These are phyloP conservation scores for Zygosaccharomyces gambellarensis DNA, from an alignment of 805 yeast species.

Conservation along the genomic window DNA sequence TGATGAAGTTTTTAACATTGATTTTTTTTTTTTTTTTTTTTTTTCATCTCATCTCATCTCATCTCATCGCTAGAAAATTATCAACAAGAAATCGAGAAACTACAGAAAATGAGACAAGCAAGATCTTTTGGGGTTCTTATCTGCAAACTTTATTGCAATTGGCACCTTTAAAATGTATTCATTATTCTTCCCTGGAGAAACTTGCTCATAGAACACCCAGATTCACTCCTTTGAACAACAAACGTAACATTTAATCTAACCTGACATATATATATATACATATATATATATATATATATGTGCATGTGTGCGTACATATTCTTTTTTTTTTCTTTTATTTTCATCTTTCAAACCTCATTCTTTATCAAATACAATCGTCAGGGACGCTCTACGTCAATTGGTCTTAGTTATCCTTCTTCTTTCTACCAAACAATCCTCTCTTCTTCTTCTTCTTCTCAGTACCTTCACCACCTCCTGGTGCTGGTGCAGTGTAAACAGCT, in stretches of 20 bases:
- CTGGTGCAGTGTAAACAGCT: constrained; percentile 57
- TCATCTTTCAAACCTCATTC: background rate
- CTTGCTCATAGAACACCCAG: background rate
- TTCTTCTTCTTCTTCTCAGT: constrained; percentile 61
- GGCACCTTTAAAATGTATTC: background rate
- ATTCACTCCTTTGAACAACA: background rate
- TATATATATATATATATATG: background rate
- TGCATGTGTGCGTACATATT: background rate
- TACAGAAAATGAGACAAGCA: background rate
- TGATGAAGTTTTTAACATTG: background rate
- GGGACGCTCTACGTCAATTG: constrained; percentile 4
- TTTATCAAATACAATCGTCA: background rate
- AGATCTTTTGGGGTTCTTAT: background rate
- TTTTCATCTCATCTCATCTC: constrained; percentile 12
- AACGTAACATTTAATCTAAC: background rate
- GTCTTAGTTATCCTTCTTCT: constrained; percentile 39
- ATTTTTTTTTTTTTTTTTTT: constrained; percentile 3
- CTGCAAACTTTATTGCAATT: background rate
- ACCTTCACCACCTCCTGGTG: constrained; percentile 23
- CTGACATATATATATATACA: background rate
- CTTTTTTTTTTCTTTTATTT: background rate
- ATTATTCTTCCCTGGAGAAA: background rate
- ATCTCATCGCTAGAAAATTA: constrained; percentile 28
- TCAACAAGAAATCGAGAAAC: background rate
- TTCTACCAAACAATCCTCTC: constrained; percentile 74